Conservation (phyloP, 2,329 filamentous ascomycete species). For the Elsinoe necatrix region DNA sequence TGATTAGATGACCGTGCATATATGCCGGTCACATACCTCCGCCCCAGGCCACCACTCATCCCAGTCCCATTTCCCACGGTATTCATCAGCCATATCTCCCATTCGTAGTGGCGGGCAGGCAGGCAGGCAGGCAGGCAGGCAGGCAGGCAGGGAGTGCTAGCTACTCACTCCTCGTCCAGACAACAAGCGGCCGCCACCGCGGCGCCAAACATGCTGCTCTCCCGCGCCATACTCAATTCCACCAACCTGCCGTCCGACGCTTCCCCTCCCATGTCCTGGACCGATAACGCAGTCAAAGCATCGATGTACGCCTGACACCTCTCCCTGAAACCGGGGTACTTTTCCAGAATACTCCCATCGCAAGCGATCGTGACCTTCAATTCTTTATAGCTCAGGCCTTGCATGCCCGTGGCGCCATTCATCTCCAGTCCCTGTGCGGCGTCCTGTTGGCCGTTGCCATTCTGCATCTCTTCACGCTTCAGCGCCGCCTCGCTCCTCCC, state of each 20-base stretch:
- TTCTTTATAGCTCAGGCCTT: background rate
- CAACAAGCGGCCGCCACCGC: slow-evolving; percentile 50
- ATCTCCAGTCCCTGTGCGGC: background rate
- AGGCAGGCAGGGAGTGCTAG: too few species aligned
- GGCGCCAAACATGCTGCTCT: slow-evolving; percentile 67
- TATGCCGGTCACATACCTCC: background rate
- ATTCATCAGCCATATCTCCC: too few species aligned
- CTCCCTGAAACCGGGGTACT: slow-evolving; percentile 60
- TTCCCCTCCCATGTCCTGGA: slow-evolving; percentile 24
- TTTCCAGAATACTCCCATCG: slow-evolving; percentile 71
- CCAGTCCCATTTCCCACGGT: too few species aligned
- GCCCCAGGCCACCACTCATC: too few species aligned
- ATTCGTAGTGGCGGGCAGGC: background rate
- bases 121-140: too few species aligned
- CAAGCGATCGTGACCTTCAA: slow-evolving; percentile 50
- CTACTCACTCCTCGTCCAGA: background rate
- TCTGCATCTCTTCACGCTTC: background rate
- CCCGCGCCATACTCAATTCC: slow-evolving; percentile 46
- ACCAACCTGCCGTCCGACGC: slow-evolving; percentile 52
- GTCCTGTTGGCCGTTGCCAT: too few species aligned
- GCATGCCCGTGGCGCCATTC: background rate
- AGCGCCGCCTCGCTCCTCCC: slow-evolving; percentile 11
- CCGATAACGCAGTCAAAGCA: slow-evolving; percentile 38
- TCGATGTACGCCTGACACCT: slow-evolving; percentile 58
- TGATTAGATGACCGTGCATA: background rate